Base-by-base conservation (phyloP, 1,139 yeast species). In the Blastobotrys serpentis region DNA sequence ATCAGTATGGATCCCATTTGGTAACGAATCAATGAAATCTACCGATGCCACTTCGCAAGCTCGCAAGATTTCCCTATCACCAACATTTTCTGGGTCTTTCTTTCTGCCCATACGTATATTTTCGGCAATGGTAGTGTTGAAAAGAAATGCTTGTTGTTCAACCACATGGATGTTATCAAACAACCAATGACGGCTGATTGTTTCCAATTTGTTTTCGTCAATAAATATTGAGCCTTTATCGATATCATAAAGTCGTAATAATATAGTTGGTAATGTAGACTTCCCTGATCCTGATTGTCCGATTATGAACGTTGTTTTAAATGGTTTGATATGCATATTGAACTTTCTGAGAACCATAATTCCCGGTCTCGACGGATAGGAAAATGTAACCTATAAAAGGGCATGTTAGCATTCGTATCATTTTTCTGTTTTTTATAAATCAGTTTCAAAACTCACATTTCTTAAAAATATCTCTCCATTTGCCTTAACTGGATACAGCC, bases 281-380 rank as follows among this genome's bases (percentile, higher is more conserved):
- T 92, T 92, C 0, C 98, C 98, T 0, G 92, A 82, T 0, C 98
- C 98, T 0, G 97, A 88, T 52, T 76, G 74, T 0, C 98, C 98
- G 43, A 92, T 77, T 1, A 92, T 65, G 58, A 79, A 90, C 2
- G 82, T 80, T 16, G 78, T 62, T 34, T 70, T 58, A 1, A 78
- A 75, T 0, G 77, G 65, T 4, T 71, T 66, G 26, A 90, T 68
- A 1, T 59, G 56, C 37, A 86, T 53, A 16, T 67, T 61, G 1
- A 84, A 69, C 42, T 75, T 56, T 0, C 74, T 64, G 16, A 90
- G 64, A 0, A 78, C 78, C 3, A 56, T 51, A 0, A 60, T 59
- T 3, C 72, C 71, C 0, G 73, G 70, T 54, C 90, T 74, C 1
- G 79, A 65, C 0, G 85, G 81, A 60, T 89, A 90, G 1, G 72